These are phyloP conservation scores for Kuraishia capsulata DNA, from an alignment of 805 yeast species.

Conservation along the genomic window DNA sequence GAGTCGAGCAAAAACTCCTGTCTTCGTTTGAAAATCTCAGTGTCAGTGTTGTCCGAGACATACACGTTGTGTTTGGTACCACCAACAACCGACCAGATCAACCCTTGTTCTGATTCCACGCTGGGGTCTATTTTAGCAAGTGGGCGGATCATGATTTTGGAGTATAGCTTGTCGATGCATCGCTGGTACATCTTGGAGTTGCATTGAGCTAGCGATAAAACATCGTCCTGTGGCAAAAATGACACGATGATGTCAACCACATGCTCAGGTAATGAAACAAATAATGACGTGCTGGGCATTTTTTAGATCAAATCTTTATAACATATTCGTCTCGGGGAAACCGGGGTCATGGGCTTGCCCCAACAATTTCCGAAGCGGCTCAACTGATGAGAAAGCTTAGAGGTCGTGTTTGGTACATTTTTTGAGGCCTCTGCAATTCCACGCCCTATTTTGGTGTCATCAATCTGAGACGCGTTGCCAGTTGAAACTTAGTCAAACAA, in stretches of 20 bases:
- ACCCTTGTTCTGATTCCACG: too few relatives aligned
- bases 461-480: too few relatives aligned
- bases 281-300: too few relatives aligned
- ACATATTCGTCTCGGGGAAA: too few relatives aligned
- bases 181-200: conserved; percentile 20
- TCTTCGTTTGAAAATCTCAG: conserved; percentile 25
- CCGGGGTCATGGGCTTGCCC: too few relatives aligned
- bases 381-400: too few relatives aligned
- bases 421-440: too few relatives aligned
- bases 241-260: conserved; percentile 12
- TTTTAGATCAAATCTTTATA: too few relatives aligned
- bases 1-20: conserved; percentile 31
- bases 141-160: conserved; percentile 23
- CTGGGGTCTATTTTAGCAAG: conserved; percentile 20
- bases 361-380: too few relatives aligned
- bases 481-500: too few relatives aligned
- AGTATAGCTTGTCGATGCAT: conserved; percentile 26
- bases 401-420: too few relatives aligned
- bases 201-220: conserved; percentile 21
- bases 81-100: conserved; percentile 28
- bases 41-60: conserved; percentile 26
- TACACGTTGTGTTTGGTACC: conserved; percentile 21
- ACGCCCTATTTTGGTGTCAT: too few relatives aligned
- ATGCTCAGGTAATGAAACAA: conserved; percentile 9
- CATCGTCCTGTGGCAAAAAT: conserved; percentile 30